Conservation (phyloP, 345 rosid genomes). For the Ceriops decandra region DNA sequence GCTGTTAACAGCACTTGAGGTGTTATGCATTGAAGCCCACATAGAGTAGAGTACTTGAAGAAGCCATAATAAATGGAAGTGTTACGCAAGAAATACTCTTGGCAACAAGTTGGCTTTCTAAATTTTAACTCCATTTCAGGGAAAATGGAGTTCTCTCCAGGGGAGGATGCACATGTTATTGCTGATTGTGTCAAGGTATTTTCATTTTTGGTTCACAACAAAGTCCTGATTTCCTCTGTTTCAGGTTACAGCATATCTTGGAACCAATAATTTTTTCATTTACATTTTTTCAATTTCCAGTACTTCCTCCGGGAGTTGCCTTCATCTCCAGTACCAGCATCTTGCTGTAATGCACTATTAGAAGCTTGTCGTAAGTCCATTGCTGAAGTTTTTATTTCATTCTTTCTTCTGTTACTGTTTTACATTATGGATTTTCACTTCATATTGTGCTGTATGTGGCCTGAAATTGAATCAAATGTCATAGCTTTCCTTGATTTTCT, state of each 20-base stretch:
- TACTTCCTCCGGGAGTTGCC: slow-evolving; percentile 93
- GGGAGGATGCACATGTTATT: slow-evolving; percentile 88
- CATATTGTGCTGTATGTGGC: no score
- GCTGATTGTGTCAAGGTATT: slow-evolving; percentile 92
- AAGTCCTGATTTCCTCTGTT: slow-evolving; percentile 9
- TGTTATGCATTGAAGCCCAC: no score
- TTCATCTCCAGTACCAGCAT: slow-evolving; percentile 97
- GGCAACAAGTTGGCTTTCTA: background rate
- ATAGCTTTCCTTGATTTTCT: background rate
- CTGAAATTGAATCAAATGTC: no score
- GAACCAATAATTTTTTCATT: slow-evolving; percentile 18
- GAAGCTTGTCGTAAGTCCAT: slow-evolving; percentile 88
- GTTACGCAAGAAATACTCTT: background rate
- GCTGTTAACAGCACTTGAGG: background rate
- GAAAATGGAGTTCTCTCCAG: slow-evolving; percentile 56
- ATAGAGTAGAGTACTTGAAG: background rate
- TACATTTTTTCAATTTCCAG: slow-evolving; percentile 38
- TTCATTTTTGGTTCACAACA: slow-evolving; percentile 4
- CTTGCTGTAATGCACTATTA: slow-evolving; percentile 92
- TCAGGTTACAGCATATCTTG: background rate
- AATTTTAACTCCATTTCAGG: slow-evolving; percentile 43
- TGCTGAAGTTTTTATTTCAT: slow-evolving; percentile 13
- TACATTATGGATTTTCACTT: background rate
- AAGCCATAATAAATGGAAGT: slow-evolving; percentile 15
- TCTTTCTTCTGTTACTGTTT: slow-evolving; percentile 14